Evolutionary conservation across 2,329 filamentous ascomycete genomes (phyloP).

Genomic region (Canariomyces notabilis): DNA sequence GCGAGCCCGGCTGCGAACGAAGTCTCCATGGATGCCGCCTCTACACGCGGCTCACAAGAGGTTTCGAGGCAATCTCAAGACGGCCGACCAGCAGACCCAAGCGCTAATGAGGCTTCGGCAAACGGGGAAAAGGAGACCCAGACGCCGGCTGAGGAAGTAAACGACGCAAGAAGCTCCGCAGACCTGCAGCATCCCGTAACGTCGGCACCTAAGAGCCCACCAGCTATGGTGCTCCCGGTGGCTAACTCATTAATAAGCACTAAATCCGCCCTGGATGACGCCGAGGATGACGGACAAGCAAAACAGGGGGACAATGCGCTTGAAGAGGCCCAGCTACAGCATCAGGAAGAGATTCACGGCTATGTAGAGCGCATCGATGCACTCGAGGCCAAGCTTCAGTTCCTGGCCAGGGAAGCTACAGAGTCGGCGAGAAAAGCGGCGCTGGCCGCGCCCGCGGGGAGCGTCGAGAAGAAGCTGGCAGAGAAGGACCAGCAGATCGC

Average conservation of each 20-base stretch:
- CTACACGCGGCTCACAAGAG: constrained; percentile 26
- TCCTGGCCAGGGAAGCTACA: constrained; percentile 73
- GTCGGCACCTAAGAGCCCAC: background rate
- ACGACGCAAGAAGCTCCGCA: constrained; percentile 4
- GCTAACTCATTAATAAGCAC: background rate
- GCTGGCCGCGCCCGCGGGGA: constrained; percentile 57
- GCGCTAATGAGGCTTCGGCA: background rate
- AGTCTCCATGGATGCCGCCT: constrained; percentile 13
- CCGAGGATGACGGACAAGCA: constrained; percentile 35
- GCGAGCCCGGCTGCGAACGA: constrained; percentile 20
- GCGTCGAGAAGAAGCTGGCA: constrained; percentile 70
- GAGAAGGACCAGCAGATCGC: constrained; percentile 91
- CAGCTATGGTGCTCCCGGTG: background rate
- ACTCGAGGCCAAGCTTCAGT: constrained; percentile 84
- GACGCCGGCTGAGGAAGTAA: background rate
- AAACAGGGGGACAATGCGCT: constrained; percentile 34
- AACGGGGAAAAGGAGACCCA: constrained; percentile 2
- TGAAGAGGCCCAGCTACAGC: constrained; percentile 43
- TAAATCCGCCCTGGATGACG: constrained; percentile 3
- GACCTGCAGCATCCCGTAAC: constrained; percentile 7
- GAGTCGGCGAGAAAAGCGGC: constrained; percentile 68
- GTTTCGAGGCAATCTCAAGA: constrained; percentile 18
- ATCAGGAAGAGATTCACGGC: constrained; percentile 76
- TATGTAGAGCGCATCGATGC: constrained; percentile 90
- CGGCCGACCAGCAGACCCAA: background rate